A percentile compares a stretch with the other conserved stretches of the same genome.
Evolutionary conservation across 1,139 yeast genomes (phyloP).

Genomic region (Yamadazyma aaseri): DNA sequence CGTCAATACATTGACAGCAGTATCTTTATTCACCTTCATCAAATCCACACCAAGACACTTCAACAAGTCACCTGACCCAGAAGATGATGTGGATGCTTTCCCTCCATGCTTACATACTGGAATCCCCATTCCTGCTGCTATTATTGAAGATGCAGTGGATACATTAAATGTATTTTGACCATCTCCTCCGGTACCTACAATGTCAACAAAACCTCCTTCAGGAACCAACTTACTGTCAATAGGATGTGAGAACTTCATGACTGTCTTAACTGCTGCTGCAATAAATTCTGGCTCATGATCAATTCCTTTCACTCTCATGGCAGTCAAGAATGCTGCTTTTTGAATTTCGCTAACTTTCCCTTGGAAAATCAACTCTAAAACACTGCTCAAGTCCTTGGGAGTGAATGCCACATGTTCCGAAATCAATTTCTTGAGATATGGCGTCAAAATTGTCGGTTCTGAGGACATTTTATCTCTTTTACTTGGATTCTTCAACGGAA

Average conservation of each 20-base stretch:
- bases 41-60: conserved; percentile 75
- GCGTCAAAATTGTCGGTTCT: no score
- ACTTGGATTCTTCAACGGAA: no score
- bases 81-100: conserved; percentile 87
- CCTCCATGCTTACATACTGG: conserved; percentile 93
- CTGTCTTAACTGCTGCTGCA: conserved; percentile 79
- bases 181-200: conserved; percentile 98
- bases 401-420: conserved; percentile 58
- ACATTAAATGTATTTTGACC: conserved; percentile 97
- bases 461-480: no score
- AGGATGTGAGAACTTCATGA: conserved; percentile 58
- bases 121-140: conserved; percentile 87
- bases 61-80: conserved; percentile 92
- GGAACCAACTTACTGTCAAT: conserved; percentile 45
- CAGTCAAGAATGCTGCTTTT: conserved; percentile 75
- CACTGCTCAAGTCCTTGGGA: conserved; percentile 59
- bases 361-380: conserved; percentile 57
- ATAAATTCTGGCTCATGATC: conserved; percentile 81
- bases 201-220: conserved; percentile 66
- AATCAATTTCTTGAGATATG: conserved; percentile 62
- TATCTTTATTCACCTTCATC: conserved; percentile 59
- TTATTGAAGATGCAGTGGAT: conserved; percentile 90
- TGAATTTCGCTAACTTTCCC: conserved; percentile 69
- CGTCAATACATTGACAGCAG: conserved; percentile 63
- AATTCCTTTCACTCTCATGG: conserved; percentile 68